Evolutionary conservation across 768 basidiomycete species (phyloP).

Genomic region (Amanita thiersii): DNA sequence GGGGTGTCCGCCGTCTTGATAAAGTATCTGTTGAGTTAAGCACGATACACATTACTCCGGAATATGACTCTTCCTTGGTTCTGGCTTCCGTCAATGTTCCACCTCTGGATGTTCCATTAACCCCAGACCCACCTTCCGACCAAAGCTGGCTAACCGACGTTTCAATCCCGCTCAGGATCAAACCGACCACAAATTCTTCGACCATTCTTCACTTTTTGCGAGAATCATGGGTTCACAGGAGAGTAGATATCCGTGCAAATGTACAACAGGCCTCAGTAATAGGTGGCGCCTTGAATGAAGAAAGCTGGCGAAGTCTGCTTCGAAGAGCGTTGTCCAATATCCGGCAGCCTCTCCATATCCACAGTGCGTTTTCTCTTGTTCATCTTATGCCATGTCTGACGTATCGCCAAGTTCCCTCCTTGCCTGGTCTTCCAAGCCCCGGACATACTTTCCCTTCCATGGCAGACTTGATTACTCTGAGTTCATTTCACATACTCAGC

Average conservation of each 20-base stretch:
- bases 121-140: conserved; percentile 42
- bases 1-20: conserved; percentile 52
- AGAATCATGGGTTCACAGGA: conserved; percentile 51
- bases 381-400: conserved; percentile 7
- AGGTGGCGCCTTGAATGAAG: conserved; percentile 37
- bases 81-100: conserved; percentile 41
- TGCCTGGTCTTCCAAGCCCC: conserved; percentile 62
- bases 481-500: conserved; percentile 40
- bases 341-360: conserved; percentile 36
- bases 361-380: conserved; percentile 32
- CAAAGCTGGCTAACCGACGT: conserved; percentile 51
- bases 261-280: conserved; percentile 36
- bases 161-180: conserved; percentile 40
- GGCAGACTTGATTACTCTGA: conserved; percentile 51
- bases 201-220: conserved; percentile 42
- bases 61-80: conserved; percentile 25
- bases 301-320: conserved; percentile 41
- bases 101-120: conserved; percentile 49
- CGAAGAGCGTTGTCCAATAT: conserved; percentile 35
- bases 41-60: conserved; percentile 40
- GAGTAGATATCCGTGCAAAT: conserved; percentile 33
- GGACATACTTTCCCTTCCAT: conserved; percentile 47
- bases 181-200: conserved; percentile 44
- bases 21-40: conserved; percentile 48
- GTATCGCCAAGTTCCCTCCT: conserved; percentile 41